Percentiles rank a stretch among this genome's conserved stretches.
Conservation (phyloP, 192 early-diverging fungal species). For the Fimicolochytrium jonesii region DNA sequence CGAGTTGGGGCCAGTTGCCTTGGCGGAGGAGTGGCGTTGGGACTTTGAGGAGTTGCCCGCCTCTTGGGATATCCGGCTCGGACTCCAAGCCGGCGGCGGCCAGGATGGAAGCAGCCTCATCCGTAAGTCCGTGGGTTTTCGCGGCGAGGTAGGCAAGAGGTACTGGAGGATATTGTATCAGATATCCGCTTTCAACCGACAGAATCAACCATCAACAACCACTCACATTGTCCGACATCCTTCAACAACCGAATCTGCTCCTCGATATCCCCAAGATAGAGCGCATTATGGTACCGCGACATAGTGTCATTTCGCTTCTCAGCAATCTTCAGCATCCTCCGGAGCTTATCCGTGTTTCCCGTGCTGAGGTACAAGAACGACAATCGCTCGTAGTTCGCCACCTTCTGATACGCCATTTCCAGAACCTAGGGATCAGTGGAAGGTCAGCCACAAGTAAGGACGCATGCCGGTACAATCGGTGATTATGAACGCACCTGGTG, state of each 20-base stretch:
- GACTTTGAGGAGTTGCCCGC: slow-evolving; percentile 58
- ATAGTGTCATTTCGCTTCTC: slow-evolving; percentile 77
- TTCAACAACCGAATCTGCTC: slow-evolving; percentile 80
- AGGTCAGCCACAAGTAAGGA: not conserved
- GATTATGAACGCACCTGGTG: slow-evolving; percentile 51
- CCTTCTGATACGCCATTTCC: slow-evolving; percentile 86
- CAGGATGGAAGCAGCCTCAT: slow-evolving; percentile 81
- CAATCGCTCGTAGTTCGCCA: slow-evolving; percentile 86
- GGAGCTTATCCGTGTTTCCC: slow-evolving; percentile 87
- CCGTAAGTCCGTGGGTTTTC: slow-evolving; percentile 80
- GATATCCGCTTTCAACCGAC: not conserved
- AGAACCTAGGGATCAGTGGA: slow-evolving; percentile 56
- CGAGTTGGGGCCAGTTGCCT: slow-evolving; percentile 89
- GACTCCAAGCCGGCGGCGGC: slow-evolving; percentile 59
- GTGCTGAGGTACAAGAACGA: slow-evolving; percentile 94
- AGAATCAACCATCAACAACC: slow-evolving; percentile 2
- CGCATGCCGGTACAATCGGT: not conserved
- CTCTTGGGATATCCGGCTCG: slow-evolving; percentile 48
- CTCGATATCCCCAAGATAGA: slow-evolving; percentile 88
- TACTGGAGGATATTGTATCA: slow-evolving; percentile 35
- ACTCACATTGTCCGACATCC: slow-evolving; percentile 82
- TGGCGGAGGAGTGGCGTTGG: slow-evolving; percentile 69
- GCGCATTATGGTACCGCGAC: slow-evolving; percentile 89
- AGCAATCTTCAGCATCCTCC: slow-evolving; percentile 93
- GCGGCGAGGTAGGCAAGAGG: slow-evolving; percentile 92